Conservation (phyloP, 305 asterid species). For the Nicotiana rustica region DNA sequence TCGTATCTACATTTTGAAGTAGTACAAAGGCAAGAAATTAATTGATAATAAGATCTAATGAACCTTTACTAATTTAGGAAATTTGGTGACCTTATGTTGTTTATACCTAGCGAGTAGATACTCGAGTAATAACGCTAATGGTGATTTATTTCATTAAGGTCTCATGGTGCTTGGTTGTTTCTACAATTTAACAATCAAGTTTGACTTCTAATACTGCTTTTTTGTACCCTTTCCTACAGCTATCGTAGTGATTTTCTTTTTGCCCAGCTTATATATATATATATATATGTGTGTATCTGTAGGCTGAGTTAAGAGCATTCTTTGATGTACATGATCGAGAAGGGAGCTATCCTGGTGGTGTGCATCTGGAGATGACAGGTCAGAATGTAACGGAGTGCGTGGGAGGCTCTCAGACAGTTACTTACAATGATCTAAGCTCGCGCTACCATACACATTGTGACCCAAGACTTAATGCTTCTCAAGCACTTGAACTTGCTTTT, state of each 20-base stretch:
- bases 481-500: constrained; percentile 70
- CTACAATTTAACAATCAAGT: not conserved
- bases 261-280: too few species aligned
- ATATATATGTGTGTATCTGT: not conserved
- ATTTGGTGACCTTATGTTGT: not conserved
- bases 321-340: constrained; percentile 78
- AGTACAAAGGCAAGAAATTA: not conserved
- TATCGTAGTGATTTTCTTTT: too few species aligned
- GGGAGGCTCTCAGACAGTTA: constrained; percentile 69
- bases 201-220: not conserved
- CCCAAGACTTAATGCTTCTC: constrained; percentile 73
- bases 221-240: not conserved
- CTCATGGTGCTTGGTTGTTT: not conserved
- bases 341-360: constrained; percentile 78
- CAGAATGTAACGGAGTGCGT: constrained; percentile 75
- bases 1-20: not conserved
- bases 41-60: not conserved
- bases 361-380: constrained; percentile 81
- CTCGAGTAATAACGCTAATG: not conserved
- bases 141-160: not conserved
- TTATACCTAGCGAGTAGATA: not conserved
- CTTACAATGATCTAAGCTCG: constrained; percentile 66
- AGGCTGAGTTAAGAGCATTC: constrained; percentile 72
- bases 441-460: constrained; percentile 74
- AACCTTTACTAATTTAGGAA: not conserved